Conservation (phyloP, 176 grass and related monocot species). For the Musa itinerans region DNA sequence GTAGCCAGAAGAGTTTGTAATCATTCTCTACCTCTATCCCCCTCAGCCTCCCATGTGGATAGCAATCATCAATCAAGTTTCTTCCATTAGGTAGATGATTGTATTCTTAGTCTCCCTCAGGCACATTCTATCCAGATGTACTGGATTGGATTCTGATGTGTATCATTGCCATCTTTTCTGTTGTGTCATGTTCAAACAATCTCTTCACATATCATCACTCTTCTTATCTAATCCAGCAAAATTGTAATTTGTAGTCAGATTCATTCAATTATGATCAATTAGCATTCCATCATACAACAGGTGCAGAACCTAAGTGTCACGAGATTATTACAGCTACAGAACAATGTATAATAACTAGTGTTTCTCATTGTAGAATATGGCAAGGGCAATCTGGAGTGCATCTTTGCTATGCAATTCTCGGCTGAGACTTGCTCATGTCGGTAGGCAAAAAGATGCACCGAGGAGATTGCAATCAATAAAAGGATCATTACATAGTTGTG, state of each 20-base stretch:
- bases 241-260: neutral
- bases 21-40: neutral
- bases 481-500: neutral
- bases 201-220: neutral
- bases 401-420: conserved; percentile 62
- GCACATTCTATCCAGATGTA: neutral
- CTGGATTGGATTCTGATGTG: neutral
- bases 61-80: no score
- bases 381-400: conserved; percentile 42
- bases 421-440: conserved; percentile 68
- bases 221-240: neutral
- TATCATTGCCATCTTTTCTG: neutral
- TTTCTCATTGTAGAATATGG: conserved; percentile 63
- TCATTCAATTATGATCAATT: no score
- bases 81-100: no score
- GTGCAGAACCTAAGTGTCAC: neutral
- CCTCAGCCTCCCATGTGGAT: no score
- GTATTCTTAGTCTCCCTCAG: neutral
- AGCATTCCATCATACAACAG: neutral
- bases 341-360: neutral
- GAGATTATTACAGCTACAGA: neutral
- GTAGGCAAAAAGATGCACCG: conserved; percentile 41
- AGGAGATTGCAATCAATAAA: neutral
- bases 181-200: neutral
- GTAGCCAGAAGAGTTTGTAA: no score